Evolutionary conservation across 2,329 filamentous ascomycete species (phyloP).

Genomic region (Penicillium fuscoglaucum): DNA sequence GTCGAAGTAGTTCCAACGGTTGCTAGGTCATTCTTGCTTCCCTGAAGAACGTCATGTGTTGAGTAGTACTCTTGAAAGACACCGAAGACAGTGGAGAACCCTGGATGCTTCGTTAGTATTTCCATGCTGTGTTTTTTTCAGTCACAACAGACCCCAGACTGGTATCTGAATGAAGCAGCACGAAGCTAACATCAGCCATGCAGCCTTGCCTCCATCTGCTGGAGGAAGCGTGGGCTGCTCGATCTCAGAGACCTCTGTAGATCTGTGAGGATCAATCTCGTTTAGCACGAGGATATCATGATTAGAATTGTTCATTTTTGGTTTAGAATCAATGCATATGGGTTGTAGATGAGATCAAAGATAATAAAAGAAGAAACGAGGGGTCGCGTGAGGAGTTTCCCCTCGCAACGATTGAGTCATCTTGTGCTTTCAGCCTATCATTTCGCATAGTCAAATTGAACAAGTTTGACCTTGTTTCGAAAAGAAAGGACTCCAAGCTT

Average conservation of each 20-base stretch:
- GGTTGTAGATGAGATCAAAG: background rate
- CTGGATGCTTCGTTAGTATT: conserved; percentile 14
- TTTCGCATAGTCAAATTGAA: background rate
- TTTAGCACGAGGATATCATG: conserved; percentile 5
- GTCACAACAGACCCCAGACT: conserved; percentile 51
- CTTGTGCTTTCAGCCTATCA: background rate
- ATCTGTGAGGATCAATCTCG: conserved; percentile 1
- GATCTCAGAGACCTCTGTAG: conserved; percentile 19
- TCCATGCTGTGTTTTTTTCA: background rate
- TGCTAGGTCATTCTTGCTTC: conserved; percentile 43
- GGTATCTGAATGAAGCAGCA: conserved; percentile 56
- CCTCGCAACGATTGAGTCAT: background rate
- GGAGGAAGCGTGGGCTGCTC: conserved; percentile 41
- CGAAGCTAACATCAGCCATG: conserved; percentile 53
- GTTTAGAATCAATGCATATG: background rate
- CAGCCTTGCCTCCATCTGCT: conserved; percentile 53
- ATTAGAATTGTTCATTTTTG: conserved; percentile 12
- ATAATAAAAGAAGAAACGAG: background rate
- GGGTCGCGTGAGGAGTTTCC: background rate
- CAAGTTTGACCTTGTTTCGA: no score
- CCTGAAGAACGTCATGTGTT: conserved; percentile 37
- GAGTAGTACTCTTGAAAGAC: conserved; percentile 50
- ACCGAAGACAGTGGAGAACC: conserved; percentile 29
- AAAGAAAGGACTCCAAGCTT: background rate
- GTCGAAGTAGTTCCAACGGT: conserved; percentile 49